Percentiles rank a stretch among this genome's conserved stretches.
phyloP scores from a whole-genome alignment of 2,329 filamentous ascomycete species.

The Thielaviopsis euricoi region DNA sequence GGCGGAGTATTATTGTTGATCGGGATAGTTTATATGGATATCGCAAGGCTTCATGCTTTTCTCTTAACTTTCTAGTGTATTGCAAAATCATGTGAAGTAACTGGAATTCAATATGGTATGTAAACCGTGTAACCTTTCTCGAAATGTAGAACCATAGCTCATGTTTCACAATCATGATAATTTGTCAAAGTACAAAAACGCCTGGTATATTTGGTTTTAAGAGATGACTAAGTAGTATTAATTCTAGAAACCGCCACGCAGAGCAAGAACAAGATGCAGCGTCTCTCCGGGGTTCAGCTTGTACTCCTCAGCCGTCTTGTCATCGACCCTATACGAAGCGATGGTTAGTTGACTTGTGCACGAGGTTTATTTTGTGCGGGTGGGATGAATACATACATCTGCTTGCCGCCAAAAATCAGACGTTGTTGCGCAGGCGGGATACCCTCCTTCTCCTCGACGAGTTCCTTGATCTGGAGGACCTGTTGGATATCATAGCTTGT shows the following conservation, averaged over 20 bases:
- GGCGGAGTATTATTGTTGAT: too few relatives aligned
- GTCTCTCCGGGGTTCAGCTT: constrained; percentile 82
- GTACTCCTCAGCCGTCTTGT: constrained; percentile 85
- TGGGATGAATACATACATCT: constrained; percentile 52
- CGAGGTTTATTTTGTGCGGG: not conserved
- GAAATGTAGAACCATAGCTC: not conserved
- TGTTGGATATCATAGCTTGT: constrained; percentile 22
- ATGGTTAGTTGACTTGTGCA: not conserved
- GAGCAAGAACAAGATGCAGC: constrained; percentile 84
- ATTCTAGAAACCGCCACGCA: constrained; percentile 53
- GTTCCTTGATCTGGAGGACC: constrained; percentile 95
- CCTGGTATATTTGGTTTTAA: too few relatives aligned
- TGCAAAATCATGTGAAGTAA: too few relatives aligned
- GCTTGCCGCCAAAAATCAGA: constrained; percentile 91
- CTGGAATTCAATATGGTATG: too few relatives aligned
- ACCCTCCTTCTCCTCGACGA: constrained; percentile 96
- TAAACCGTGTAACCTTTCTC: too few relatives aligned
- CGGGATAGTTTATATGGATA: too few relatives aligned
- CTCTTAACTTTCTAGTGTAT: too few relatives aligned
- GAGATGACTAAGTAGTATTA: too few relatives aligned
- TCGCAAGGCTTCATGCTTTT: too few relatives aligned
- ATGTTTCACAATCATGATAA: constrained; percentile 20
- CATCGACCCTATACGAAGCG: constrained; percentile 56
- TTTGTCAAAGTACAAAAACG: too few relatives aligned
- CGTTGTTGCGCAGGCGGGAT: constrained; percentile 95